Evolutionary conservation across 2,329 filamentous ascomycete genomes (phyloP).

Genomic region (Tolypocladium album): DNA sequence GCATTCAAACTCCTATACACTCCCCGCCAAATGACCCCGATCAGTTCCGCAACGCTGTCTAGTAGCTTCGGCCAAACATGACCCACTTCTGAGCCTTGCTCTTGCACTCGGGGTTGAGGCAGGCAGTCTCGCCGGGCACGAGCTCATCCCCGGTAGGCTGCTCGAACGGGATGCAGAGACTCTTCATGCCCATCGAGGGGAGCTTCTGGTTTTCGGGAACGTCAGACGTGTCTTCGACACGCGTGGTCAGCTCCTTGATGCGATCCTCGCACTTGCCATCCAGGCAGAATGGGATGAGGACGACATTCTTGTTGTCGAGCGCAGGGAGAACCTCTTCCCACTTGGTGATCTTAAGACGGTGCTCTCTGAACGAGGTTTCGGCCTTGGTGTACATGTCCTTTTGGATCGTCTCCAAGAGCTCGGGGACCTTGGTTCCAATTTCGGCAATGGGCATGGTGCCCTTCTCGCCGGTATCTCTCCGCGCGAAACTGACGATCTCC

Average conservation of each 20-base stretch:
- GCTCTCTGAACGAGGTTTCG: constrained; percentile 64
- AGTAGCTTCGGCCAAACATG: constrained; percentile 77
- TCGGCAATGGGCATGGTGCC: constrained; percentile 66
- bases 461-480: constrained; percentile 82
- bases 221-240: constrained; percentile 51
- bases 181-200: constrained; percentile 57
- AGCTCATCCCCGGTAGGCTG: constrained; percentile 63
- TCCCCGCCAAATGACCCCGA: background rate
- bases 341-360: constrained; percentile 70
- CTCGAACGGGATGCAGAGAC: constrained; percentile 63
- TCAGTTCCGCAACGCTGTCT: constrained; percentile 10
- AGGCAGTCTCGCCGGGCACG: constrained; percentile 74
- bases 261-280: constrained; percentile 77
- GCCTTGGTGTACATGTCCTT: constrained; percentile 69
- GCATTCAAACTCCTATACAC: background rate
- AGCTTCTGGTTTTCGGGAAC: constrained; percentile 42
- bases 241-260: constrained; percentile 86
- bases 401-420: constrained; percentile 84
- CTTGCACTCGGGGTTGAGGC: constrained; percentile 78
- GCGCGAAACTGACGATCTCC: constrained; percentile 71
- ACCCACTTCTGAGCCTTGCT: constrained; percentile 73
- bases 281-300: constrained; percentile 84
- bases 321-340: constrained; percentile 90
- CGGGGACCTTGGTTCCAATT: constrained; percentile 61
- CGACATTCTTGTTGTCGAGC: constrained; percentile 84